Evolutionary conservation across 805 yeast genomes (phyloP), one percentile per base, ranked within the genome.

Genomic region (Maudiozyma bulderi): DNA sequence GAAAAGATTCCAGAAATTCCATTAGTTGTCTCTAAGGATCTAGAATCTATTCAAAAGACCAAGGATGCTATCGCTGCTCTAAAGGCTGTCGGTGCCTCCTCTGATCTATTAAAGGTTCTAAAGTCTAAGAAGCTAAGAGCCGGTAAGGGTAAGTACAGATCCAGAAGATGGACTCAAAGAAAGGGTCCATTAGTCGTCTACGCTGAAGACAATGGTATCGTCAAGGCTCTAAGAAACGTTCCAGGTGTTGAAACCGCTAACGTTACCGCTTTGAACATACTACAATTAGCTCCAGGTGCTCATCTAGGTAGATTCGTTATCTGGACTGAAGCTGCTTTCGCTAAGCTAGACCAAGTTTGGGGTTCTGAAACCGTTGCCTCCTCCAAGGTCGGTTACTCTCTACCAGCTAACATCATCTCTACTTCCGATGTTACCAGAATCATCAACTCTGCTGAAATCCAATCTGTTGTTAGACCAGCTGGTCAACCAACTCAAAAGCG

Each of bases 271-370:
- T 82, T 93, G 70, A 93, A 93, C 79, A 81, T 93, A 68, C 84
- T 93, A 73, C 98, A 91, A 81, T 86, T 93, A 71, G 99, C 99
- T 68, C 99, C 99, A 76, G 99, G 99, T 85, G 95, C 98, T 72
- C 99, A 93, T 82, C 80, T 93, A 70, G 99, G 99, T 81, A 90
- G 99, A 84, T 93, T 93, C 71, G 85, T 93, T 71, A 88, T 93
- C 88, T 93, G 99, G 99, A 90, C 99, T 71, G 96, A 90, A 81
- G 78, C 88, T 73, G 99, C 99, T 73, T 89, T 93, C 75, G 85
- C 90, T 73, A 82, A 90, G 69, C 82, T 93, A 71, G 99, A 93
- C 82, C 78, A 89, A 60, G 86, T 93, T 80, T 93, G 93, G 93
- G 95, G 95, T 73, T 81, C 95, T 61, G 95, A 85, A 72, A 72